Evolutionary conservation across 108 stramenopile species (phyloP).

Genomic region (Nitzschia sp.): DNA sequence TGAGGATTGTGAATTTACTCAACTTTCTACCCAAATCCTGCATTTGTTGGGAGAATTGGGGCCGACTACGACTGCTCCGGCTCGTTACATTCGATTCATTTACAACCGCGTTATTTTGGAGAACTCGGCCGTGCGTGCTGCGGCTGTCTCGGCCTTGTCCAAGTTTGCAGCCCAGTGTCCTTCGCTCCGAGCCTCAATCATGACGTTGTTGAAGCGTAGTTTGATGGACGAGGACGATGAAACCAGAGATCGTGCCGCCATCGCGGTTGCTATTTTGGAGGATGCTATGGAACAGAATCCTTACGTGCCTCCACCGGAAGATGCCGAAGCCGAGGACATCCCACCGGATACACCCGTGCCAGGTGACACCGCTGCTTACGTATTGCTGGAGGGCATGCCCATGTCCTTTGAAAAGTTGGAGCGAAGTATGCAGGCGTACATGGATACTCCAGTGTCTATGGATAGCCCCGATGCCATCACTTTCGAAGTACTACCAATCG

Average conservation of each 20-base stretch:
- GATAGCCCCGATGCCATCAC: constrained; percentile 55
- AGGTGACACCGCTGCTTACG: constrained; percentile 60
- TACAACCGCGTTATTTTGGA: constrained; percentile 98
- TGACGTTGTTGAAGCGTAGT: constrained; percentile 77
- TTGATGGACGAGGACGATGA: constrained; percentile 94
- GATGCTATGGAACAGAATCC: constrained; percentile 63
- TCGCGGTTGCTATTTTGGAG: constrained; percentile 72
- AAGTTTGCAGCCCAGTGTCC: constrained; percentile 91
- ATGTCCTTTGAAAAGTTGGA: constrained; percentile 85
- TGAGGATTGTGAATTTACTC: constrained; percentile 97
- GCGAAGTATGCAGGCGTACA: constrained; percentile 79
- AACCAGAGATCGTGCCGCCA: constrained; percentile 89
- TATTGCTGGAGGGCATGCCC: constrained; percentile 78
- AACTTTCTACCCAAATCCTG: constrained; percentile 82
- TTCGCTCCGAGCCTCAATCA: constrained; percentile 75
- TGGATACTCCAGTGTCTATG: constrained; percentile 59
- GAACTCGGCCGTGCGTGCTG: constrained; percentile 92
- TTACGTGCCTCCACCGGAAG: constrained; percentile 60
- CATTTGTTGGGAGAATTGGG: constrained; percentile 90
- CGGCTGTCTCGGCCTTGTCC: constrained; percentile 85
- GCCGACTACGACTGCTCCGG: constrained; percentile 79
- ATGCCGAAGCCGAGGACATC: constrained; percentile 50
- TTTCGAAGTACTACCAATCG: constrained; percentile 72
- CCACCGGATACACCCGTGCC: constrained; percentile 54
- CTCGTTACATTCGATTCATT: constrained; percentile 95